Conservation (phyloP, 306 rosid genomes). For the Prunus fruticosa region DNA sequence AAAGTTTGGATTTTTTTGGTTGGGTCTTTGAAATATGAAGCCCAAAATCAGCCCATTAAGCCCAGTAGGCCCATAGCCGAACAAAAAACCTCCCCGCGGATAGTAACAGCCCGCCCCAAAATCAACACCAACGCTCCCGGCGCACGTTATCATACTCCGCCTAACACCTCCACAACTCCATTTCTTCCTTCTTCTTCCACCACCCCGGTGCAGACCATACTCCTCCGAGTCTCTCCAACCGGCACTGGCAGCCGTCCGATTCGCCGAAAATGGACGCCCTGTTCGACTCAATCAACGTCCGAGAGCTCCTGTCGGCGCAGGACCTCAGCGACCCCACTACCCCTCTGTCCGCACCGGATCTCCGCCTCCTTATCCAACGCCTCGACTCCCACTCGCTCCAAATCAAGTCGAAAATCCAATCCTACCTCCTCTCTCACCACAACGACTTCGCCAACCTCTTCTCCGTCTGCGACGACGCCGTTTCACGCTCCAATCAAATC, state of each 20-base stretch:
- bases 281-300: conserved; percentile 67
- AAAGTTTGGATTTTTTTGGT: no score
- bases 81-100: no score
- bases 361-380: conserved; percentile 86
- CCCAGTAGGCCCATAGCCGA: no score
- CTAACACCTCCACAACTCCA: not conserved
- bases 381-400: conserved; percentile 90
- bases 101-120: not conserved
- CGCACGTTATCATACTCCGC: not conserved
- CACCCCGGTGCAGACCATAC: not conserved
- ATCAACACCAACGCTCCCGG: not conserved
- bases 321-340: conserved; percentile 82
- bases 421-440: conserved; percentile 72
- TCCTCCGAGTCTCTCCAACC: not conserved
- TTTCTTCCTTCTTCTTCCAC: not conserved
- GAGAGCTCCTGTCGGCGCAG: conserved; percentile 77
- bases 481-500: conserved; percentile 46
- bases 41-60: no score
- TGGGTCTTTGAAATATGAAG: no score
- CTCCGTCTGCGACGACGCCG: conserved; percentile 68
- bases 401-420: conserved; percentile 69
- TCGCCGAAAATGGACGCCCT: conserved; percentile 61
- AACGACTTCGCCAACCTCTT: conserved; percentile 67
- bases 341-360: conserved; percentile 94
- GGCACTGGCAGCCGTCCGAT: conserved; percentile 8